These are phyloP conservation scores for Porphyrellus cyaneotinctus DNA, from an alignment of 768 basidiomycete genomes.

Conservation along the genomic window DNA sequence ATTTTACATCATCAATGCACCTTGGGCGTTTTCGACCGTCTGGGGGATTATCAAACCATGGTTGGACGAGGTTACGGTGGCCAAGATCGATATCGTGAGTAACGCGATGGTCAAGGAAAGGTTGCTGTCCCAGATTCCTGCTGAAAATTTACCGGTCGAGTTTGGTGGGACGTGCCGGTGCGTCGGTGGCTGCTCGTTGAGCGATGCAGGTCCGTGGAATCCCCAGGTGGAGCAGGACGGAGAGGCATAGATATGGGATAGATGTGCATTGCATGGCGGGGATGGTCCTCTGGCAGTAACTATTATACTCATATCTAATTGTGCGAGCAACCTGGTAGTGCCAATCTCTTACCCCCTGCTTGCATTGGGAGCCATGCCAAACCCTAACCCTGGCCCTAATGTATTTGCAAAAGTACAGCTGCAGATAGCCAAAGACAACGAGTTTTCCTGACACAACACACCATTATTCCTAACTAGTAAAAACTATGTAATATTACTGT, in stretches of 20 bases:
- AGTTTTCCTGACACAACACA: no score
- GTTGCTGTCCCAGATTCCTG: conserved; percentile 77
- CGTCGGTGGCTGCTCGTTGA: conserved; percentile 75
- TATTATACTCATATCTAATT: no score
- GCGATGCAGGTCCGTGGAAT: conserved; percentile 93
- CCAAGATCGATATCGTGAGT: conserved; percentile 91
- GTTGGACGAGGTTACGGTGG: conserved; percentile 93
- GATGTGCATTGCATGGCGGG: neutral
- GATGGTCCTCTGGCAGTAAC: no score
- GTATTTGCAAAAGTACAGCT: no score
- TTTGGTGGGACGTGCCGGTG: conserved; percentile 84
- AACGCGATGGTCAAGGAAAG: conserved; percentile 59
- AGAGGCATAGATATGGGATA: conserved; percentile 14
- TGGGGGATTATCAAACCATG: conserved; percentile 90
- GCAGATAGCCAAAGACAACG: no score
- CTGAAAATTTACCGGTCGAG: conserved; percentile 78
- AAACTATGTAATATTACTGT: no score
- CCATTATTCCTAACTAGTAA: no score
- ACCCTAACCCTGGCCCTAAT: no score
- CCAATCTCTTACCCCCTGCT: no score
- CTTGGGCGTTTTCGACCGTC: conserved; percentile 85
- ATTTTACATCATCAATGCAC: conserved; percentile 98
- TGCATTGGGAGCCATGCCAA: no score
- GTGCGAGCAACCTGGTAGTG: no score
- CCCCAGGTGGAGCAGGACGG: conserved; percentile 15